These are phyloP conservation scores for Begonia masoniana DNA, from an alignment of 306 rosid species.

Conservation along the genomic window DNA sequence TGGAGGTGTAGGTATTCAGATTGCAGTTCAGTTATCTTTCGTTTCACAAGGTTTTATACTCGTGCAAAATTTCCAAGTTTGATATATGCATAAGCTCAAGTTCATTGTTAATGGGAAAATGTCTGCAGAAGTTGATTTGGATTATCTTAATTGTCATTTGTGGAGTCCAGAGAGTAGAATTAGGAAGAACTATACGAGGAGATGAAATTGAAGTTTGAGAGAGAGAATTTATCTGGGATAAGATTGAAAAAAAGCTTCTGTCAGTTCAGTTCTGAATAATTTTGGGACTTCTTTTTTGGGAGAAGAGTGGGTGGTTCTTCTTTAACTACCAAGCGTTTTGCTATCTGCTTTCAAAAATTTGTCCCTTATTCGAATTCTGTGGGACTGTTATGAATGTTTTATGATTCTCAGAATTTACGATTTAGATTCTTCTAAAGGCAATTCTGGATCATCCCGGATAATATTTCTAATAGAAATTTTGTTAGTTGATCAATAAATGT, in stretches of 20 bases:
- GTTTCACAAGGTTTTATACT: constrained; percentile 21
- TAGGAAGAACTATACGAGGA: constrained; percentile 26
- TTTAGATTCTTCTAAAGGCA: constrained; percentile 23
- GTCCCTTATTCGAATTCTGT: too few species aligned
- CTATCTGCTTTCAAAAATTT: too few species aligned
- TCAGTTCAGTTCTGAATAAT: constrained; percentile 39
- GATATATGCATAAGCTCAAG: constrained; percentile 19
- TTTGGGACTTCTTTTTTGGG: constrained; percentile 32
- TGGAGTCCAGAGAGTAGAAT: constrained; percentile 32
- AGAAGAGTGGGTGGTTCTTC: constrained; percentile 44
- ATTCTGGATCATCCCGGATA: constrained; percentile 19
- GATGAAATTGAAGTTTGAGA: constrained; percentile 21
- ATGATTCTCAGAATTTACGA: constrained; percentile 12
- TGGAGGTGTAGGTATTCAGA: constrained; percentile 26
- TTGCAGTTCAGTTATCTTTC: constrained; percentile 20
- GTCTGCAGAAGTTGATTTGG: constrained; percentile 30
- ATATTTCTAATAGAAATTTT: constrained; percentile 15
- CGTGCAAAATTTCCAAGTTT: constrained; percentile 23
- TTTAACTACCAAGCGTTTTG: constrained; percentile 6
- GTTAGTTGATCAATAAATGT: neutral
- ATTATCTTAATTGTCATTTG: constrained; percentile 34
- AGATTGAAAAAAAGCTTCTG: constrained; percentile 32
- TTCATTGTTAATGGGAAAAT: constrained; percentile 13
- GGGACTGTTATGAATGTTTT: too few species aligned
- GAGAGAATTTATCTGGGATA: too few species aligned